Evolutionary conservation across 1,284 basidiomycete species (phyloP).

Genomic region (Heterobasidion annosum): DNA sequence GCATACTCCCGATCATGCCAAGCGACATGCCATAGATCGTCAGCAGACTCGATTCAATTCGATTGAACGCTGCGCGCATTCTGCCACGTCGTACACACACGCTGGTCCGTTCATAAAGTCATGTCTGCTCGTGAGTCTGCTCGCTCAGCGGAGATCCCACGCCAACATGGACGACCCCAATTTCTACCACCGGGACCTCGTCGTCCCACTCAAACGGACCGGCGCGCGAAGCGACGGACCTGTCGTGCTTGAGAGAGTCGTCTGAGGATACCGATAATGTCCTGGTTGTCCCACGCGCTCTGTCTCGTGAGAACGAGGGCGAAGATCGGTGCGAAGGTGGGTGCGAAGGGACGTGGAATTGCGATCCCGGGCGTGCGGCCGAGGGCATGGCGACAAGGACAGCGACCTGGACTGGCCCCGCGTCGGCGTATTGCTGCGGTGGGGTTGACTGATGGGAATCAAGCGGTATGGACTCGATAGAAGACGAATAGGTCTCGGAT

Average conservation of each 20-base stretch:
- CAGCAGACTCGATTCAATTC: no score
- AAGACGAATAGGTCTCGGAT: background rate
- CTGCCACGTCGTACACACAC: no score
- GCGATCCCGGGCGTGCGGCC: background rate
- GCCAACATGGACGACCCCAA: background rate
- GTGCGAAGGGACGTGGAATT: background rate
- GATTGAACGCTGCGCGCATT: no score
- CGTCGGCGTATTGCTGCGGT: background rate
- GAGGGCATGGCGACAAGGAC: constrained; percentile 6
- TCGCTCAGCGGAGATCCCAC: background rate
- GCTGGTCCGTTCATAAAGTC: no score
- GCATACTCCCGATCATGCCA: no score
- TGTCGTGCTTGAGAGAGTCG: no score
- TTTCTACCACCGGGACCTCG: background rate
- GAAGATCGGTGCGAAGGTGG: background rate
- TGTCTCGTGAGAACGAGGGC: background rate
- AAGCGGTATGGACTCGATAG: background rate
- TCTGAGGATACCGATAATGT: no score
- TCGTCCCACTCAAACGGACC: background rate
- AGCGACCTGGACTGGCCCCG: constrained; percentile 1
- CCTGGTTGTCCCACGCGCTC: background rate
- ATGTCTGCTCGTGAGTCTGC: no score
- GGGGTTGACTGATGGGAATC: background rate
- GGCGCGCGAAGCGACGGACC: background rate
- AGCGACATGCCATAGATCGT: no score